Percentiles rank a stretch among this genome's conserved stretches.
Conservation (phyloP, 1,284 basidiomycete species). For the Sanghuangporus sanghuang region DNA sequence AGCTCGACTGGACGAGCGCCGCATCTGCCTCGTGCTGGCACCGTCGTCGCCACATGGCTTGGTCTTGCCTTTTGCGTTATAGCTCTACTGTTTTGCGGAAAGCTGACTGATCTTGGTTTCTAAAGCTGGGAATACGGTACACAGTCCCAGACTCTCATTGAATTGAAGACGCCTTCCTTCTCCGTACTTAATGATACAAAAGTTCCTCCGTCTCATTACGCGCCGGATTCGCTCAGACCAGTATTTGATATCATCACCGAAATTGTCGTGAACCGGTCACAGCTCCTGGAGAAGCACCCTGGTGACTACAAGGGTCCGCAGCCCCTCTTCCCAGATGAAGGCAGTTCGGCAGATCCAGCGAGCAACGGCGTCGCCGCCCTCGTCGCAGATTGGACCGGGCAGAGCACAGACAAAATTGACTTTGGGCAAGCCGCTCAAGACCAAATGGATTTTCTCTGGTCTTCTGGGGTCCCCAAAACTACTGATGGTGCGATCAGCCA, state of each 20-base stretch:
- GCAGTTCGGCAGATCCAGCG: conserved; percentile 80
- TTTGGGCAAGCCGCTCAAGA: conserved; percentile 65
- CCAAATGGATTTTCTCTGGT: conserved; percentile 68
- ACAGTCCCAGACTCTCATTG: conserved; percentile 63
- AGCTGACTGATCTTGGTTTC: background rate
- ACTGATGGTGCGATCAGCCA: conserved; percentile 81
- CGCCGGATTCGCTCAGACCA: conserved; percentile 28
- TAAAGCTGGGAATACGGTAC: conserved; percentile 81
- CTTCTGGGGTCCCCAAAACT: conserved; percentile 57
- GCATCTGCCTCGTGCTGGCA: too few relatives aligned
- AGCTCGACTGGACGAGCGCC: conserved; percentile 57
- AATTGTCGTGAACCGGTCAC: conserved; percentile 44
- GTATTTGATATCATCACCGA: conserved; percentile 54
- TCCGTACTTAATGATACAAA: conserved; percentile 49
- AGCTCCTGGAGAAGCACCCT: conserved; percentile 34
- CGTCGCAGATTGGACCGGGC: conserved; percentile 69
- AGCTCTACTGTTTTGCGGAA: background rate
- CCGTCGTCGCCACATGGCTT: background rate
- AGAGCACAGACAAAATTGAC: conserved; percentile 36
- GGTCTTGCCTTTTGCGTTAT: background rate
- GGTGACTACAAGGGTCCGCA: conserved; percentile 36
- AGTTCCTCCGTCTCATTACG: conserved; percentile 27
- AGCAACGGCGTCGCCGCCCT: conserved; percentile 77
- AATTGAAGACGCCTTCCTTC: conserved; percentile 57
- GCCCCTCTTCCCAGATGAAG: conserved; percentile 48